A percentile compares a stretch with the other conserved stretches of the same genome.
Evolutionary conservation across 805 yeast genomes (phyloP).

Genomic region (Debaryomyces tyrocola): DNA sequence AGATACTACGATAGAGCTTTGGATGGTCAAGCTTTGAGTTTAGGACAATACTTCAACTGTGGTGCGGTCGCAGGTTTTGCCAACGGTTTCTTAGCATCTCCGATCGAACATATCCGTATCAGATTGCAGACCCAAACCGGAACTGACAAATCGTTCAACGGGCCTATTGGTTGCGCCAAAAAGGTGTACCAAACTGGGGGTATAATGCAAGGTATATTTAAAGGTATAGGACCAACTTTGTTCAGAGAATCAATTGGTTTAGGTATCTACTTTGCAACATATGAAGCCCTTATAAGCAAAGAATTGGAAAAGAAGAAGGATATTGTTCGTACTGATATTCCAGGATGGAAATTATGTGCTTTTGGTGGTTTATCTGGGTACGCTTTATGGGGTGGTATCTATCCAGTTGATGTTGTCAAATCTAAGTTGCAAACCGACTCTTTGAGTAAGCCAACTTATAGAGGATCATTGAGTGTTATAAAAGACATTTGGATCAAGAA

Average conservation of each 20-base stretch:
- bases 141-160: conserved; percentile 51
- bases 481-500: conserved; percentile 50
- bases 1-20: conserved; percentile 58
- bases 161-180: conserved; percentile 72
- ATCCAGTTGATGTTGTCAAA: conserved; percentile 90
- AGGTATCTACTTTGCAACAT: conserved; percentile 86
- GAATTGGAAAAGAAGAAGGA: conserved; percentile 49
- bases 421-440: conserved; percentile 76
- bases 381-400: conserved; percentile 78
- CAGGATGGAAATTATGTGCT: conserved; percentile 81
- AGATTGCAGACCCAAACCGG: conserved; percentile 86
- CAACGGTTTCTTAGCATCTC: conserved; percentile 85
- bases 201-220: conserved; percentile 55
- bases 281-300: conserved; percentile 79
- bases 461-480: conserved; percentile 58
- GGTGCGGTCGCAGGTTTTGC: conserved; percentile 94
- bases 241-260: conserved; percentile 84
- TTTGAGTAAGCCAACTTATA: conserved; percentile 58
- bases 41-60: conserved; percentile 70
- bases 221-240: conserved; percentile 82
- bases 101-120: conserved; percentile 94
- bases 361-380: conserved; percentile 94
- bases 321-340: conserved; percentile 66
- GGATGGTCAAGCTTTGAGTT: conserved; percentile 46
- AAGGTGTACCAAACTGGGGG: conserved; percentile 60